These are phyloP conservation scores for Saccharum spontaneum DNA, from an alignment of 176 grass and related monocot genomes.

Conservation along the genomic window DNA sequence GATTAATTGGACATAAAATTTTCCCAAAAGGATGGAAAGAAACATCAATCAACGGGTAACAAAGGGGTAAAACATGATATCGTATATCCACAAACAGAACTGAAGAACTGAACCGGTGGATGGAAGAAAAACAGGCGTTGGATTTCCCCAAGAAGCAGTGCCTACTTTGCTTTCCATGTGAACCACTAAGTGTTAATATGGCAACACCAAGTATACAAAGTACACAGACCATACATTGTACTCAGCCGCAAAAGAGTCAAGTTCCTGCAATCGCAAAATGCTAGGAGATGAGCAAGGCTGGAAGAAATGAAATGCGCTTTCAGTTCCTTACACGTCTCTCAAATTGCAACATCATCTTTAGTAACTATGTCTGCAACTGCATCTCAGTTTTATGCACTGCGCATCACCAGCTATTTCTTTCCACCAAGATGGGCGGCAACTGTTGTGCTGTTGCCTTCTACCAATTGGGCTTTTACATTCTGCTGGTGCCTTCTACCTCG, in stretches of 20 bases:
- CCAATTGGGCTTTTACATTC: slow-evolving; percentile 13
- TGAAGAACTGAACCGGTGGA: not conserved
- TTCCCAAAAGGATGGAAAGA: not conserved
- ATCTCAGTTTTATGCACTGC: not conserved
- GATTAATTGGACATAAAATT: not conserved
- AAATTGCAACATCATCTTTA: not conserved
- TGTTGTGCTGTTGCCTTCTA: not conserved
- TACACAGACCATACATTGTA: not conserved
- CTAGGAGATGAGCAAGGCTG: not conserved
- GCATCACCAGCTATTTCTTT: not conserved
- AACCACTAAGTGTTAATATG: not conserved
- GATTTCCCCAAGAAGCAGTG: not conserved
- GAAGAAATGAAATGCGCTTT: not conserved
- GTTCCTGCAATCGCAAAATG: not conserved
- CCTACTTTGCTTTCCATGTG: not conserved
- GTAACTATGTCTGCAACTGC: not conserved
- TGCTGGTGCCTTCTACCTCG: slow-evolving; percentile 21
- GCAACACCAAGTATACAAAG: not conserved
- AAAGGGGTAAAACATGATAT: not conserved
- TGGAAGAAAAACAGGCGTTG: not conserved
- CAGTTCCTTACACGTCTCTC: not conserved
- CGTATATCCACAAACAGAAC: not conserved
- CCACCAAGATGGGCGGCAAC: not conserved
- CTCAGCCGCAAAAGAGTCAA: slow-evolving; percentile 11
- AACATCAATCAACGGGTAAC: not conserved